Base-by-base conservation (phyloP, 768 basidiomycete genomes). In the Rhodotorula diobovata region DNA sequence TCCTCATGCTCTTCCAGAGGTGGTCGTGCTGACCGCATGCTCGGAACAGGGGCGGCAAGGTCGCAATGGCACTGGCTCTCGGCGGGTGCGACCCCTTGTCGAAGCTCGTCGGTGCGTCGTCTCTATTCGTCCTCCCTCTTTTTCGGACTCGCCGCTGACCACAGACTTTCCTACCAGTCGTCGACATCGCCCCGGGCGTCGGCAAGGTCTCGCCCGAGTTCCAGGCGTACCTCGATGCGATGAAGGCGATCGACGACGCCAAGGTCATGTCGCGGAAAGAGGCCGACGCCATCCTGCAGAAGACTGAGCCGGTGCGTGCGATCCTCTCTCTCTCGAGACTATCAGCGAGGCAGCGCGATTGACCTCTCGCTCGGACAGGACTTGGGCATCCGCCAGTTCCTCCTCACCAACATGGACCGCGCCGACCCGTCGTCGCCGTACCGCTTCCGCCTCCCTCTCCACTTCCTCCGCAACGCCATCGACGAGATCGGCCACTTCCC, bases 401-500 rank as follows among this genome's bases (percentile, higher is more conserved):
- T 96, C 32, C 82, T 95, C 45, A 94, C 93, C 21, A 96, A 96
- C 80, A 83, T 93, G 32, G 79, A 66, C 48, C 77, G 79, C 77
- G 67, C 60, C 68, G 68, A 20, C 64, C 77, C 43, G 73, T 81
- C 56, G 70, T 77, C 66, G 25, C 79, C 81, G 12, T 80, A 87
- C n/a, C 84, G 83, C 66, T 94, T 94, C 80, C 85, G 86, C 21
- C 82, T 95, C 41, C 91, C 93, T 0, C 79, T 94, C 20, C 82
- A 85, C 21, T 86, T 89, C 61, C 81, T 95, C 32, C 82, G 83
- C 6, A 81, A 84, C 12, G 83, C 86, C 0, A 81, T 93, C n/a
- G 78, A 82, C 0, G 83, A 85, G n/a, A 82, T 94, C 6, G 93
- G 90, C 16, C 84, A 84, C 12, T 95, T 96, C 78, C 91, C 92